Evolutionary conservation across 2,329 filamentous ascomycete species (phyloP).

Genomic region (Paracoccidioides brasiliensis): DNA sequence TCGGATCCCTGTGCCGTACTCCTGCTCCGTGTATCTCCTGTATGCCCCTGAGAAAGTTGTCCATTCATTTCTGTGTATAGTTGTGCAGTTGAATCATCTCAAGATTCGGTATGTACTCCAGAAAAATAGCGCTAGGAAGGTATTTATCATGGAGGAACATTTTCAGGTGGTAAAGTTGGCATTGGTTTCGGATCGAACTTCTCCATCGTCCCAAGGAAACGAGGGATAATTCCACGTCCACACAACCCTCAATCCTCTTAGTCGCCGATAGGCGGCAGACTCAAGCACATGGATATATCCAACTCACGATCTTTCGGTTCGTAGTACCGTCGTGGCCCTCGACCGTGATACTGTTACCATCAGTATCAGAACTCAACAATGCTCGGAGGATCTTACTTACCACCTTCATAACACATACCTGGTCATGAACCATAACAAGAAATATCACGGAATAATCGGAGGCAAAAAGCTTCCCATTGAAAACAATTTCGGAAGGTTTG

Average conservation of each 20-base stretch:
- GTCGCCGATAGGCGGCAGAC: constrained; percentile 6
- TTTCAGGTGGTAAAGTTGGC: constrained; percentile 2
- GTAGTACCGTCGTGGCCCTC: background rate
- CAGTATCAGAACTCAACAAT: background rate
- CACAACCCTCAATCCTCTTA: constrained; percentile 5
- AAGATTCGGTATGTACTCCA: constrained; percentile 17
- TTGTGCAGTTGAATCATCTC: constrained; percentile 15
- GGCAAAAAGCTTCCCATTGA: constrained; percentile 6
- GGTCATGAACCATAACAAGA: constrained; percentile 6
- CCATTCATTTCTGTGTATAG: constrained; percentile 12
- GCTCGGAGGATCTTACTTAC: constrained; percentile 6
- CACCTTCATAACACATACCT: constrained; percentile 15
- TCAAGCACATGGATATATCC: constrained; percentile 6
- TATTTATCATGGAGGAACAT: constrained; percentile 10
- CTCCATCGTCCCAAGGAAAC: constrained; percentile 8
- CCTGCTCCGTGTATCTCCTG: constrained; percentile 14
- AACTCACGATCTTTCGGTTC: constrained; percentile 1
- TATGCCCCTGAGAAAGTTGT: constrained; percentile 12
- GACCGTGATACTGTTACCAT: constrained; percentile 6
- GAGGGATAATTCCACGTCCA: constrained; percentile 6
- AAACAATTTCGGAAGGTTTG: constrained; percentile 7
- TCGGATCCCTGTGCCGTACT: constrained; percentile 15
- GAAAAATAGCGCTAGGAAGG: constrained; percentile 14
- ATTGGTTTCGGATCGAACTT: constrained; percentile 6
- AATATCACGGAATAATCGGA: constrained; percentile 10